Evolutionary conservation across 257 asterid species (phyloP).

Genomic region (Cordia subcordata): DNA sequence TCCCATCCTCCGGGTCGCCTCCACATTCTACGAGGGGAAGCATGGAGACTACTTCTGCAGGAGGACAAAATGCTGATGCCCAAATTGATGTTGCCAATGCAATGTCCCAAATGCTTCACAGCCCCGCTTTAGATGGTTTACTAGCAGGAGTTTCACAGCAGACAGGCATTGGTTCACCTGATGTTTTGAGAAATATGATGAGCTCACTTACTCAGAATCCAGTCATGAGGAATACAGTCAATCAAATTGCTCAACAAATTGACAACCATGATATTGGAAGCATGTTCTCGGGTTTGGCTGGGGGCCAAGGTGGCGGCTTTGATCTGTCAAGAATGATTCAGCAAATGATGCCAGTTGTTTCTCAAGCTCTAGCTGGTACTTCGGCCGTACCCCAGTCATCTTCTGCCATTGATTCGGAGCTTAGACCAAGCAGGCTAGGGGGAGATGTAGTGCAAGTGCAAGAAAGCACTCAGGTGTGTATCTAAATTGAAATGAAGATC

Average conservation of each 20-base stretch:
- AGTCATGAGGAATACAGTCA: slow-evolving; percentile 77
- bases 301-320: slow-evolving; percentile 67
- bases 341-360: slow-evolving; percentile 96
- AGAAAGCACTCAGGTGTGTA: slow-evolving; percentile 58
- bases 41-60: slow-evolving; percentile 20
- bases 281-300: slow-evolving; percentile 64
- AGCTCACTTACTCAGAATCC: slow-evolving; percentile 80
- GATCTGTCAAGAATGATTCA: slow-evolving; percentile 90
- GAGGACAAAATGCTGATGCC: slow-evolving; percentile 29
- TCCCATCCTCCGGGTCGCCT: slow-evolving; percentile 25
- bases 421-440: slow-evolving; percentile 23
- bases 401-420: slow-evolving; percentile 26
- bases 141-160: slow-evolving; percentile 88
- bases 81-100: slow-evolving; percentile 52
- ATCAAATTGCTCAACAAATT: slow-evolving; percentile 86
- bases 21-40: slow-evolving; percentile 26
- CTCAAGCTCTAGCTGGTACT: slow-evolving; percentile 74
- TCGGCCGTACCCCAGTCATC: slow-evolving; percentile 37
- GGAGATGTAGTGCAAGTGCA: slow-evolving; percentile 19
- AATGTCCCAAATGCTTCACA: slow-evolving; percentile 70
- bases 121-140: slow-evolving; percentile 68
- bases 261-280: slow-evolving; percentile 70
- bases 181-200: slow-evolving; percentile 76
- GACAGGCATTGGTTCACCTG: slow-evolving; percentile 87
- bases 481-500: background rate